Conservation (phyloP, 257 asterid species). For the Henckelia pumila region DNA sequence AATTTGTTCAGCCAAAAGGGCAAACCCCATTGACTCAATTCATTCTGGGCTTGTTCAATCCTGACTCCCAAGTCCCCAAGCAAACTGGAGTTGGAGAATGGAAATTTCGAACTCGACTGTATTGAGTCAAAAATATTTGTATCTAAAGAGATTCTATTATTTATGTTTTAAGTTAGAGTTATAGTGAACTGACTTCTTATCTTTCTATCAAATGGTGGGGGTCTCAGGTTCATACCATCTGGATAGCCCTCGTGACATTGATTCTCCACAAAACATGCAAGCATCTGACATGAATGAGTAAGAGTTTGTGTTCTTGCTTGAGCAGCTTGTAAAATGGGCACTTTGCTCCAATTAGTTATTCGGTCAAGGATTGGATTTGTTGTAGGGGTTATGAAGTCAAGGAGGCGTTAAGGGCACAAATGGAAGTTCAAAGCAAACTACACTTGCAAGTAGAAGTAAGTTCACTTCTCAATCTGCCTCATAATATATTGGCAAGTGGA, state of each 20-base stretch:
- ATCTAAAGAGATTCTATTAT: not conserved
- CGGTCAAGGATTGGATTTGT: conserved; percentile 4
- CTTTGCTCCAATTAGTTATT: not conserved
- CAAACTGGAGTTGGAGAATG: not conserved
- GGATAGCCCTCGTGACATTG: conserved; percentile 57
- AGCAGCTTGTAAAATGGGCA: conserved; percentile 2
- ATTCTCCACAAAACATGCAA: conserved; percentile 60
- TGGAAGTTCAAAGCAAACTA: conserved; percentile 90
- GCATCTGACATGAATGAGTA: conserved; percentile 70
- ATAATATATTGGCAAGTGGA: not conserved
- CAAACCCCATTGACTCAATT: not conserved
- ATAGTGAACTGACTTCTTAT: conserved; percentile 26
- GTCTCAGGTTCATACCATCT: conserved; percentile 54
- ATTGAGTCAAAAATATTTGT: not conserved
- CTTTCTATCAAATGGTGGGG: conserved; percentile 28
- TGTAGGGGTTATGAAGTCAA: conserved; percentile 82
- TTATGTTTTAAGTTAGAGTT: not conserved
- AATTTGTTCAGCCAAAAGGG: not conserved
- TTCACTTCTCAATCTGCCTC: not conserved
- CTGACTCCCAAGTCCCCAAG: not conserved
- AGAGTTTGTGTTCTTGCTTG: conserved; percentile 29
- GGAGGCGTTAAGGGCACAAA: conserved; percentile 90
- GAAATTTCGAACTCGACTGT: not conserved
- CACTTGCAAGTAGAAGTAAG: conserved; percentile 92
- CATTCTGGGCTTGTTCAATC: not conserved